Conservation (phyloP, 495 filamentous ascomycete genomes). For the Eremomyces bilateralis region DNA sequence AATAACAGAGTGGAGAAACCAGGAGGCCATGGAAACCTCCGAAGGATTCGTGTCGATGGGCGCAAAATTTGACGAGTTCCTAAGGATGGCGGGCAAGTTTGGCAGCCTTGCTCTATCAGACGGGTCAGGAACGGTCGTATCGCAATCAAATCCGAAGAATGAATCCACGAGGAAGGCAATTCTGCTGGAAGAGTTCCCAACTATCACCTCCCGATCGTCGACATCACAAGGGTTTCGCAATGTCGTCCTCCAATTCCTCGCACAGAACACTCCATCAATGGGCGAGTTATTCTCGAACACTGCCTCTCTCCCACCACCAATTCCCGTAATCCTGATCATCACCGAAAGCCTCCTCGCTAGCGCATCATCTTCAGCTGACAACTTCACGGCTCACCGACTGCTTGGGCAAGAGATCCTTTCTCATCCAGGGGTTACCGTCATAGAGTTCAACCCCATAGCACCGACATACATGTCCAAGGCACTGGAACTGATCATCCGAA, state of each 20-base stretch:
- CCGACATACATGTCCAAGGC: constrained; percentile 72
- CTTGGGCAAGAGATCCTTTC: constrained; percentile 66
- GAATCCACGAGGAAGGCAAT: constrained; percentile 26
- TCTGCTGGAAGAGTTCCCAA: constrained; percentile 87
- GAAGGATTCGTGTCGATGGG: constrained; percentile 42
- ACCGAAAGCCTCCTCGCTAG: constrained; percentile 69
- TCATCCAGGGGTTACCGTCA: constrained; percentile 49
- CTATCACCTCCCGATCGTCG: constrained; percentile 47
- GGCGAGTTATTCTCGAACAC: constrained; percentile 13
- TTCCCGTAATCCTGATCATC: constrained; percentile 67
- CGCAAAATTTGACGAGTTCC: constrained; percentile 75
- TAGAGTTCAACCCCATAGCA: constrained; percentile 85
- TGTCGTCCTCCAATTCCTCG: constrained; percentile 52
- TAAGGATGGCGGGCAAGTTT: constrained; percentile 58
- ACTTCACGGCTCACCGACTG: constrained; percentile 71
- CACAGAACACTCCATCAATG: constrained; percentile 29
- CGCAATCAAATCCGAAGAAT: constrained; percentile 1
- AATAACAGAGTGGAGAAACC: constrained; percentile 81
- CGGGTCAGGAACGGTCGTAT: not conserved
- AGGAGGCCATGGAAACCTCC: constrained; percentile 32
- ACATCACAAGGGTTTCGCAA: constrained; percentile 48
- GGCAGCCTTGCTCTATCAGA: constrained; percentile 26
- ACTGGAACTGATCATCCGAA: constrained; percentile 52
- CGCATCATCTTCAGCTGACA: constrained; percentile 55
- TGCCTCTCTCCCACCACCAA: not conserved